Evolutionary conservation across 176 grass and related monocot genomes (phyloP), one percentile per base, ranked within the genome.

Genomic region (Oryza rufipogon): DNA sequence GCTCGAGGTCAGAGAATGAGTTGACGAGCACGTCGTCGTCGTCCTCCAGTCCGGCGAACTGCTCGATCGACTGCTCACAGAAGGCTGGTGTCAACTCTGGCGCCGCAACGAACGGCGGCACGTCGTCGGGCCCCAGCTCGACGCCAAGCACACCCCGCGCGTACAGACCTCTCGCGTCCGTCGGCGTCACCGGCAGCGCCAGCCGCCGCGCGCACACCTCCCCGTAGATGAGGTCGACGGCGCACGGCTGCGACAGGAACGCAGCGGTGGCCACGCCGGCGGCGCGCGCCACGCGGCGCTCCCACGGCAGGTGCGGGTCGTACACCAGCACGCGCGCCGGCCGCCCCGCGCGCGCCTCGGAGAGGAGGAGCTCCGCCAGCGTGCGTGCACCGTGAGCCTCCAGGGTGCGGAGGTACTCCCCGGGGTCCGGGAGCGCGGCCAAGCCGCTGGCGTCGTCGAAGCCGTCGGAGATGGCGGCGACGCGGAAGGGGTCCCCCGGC

Each of bases 1-100:
- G 83, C 39, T 85, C 83, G 1, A 85, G 20, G 11, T 48, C 75
- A 3, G 0, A 8, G 83, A 85, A 71, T 0, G 83, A 71, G 26
- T 85, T 85, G 75, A 85, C 39, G 8, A 85, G 36, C 52, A 85
- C 66, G 75, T 85, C 51, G 39, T 85, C 66, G 5, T 51, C 75
- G 7, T 71, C 51, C 51, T 85, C 75, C 16, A 85, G 39, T 1
- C 68, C 84, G 5, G 72, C 68, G 68, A 86, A 86, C 68, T 79
- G 84, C 39, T 28, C 22, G 0, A 79, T 0, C 0, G 0, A 8
- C 12, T 0, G 11, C 9, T 38, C 17, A 1, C 25, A 25, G 6
- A 72, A 39, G 0, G 5, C 0, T 0, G 75, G 75, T 2, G 34
- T 14, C 12, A 15, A 1, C 25, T 63, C 52, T 2, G 75, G 84